Conservation (phyloP, 2,329 filamentous ascomycete species). For the Chaetomium olivaceum region DNA sequence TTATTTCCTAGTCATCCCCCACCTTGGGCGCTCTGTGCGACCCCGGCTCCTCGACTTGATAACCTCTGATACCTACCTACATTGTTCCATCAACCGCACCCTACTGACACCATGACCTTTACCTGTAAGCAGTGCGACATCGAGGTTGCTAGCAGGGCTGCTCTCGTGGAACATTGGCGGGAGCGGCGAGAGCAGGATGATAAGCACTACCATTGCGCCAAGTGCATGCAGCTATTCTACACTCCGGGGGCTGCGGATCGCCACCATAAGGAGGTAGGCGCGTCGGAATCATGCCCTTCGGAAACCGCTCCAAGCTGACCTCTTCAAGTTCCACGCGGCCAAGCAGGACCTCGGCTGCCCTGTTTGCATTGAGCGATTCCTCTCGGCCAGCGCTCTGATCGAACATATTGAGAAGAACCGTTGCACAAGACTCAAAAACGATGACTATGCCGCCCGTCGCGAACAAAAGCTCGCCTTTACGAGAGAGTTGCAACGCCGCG, state of each 20-base stretch:
- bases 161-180: slow-evolving; percentile 20
- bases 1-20: background rate
- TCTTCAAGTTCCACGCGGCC: slow-evolving; percentile 18
- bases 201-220: slow-evolving; percentile 21
- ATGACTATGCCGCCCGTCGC: slow-evolving; percentile 39
- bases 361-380: slow-evolving; percentile 46
- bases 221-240: slow-evolving; percentile 18
- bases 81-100: background rate
- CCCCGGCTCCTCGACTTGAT: background rate
- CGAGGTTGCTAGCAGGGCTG: slow-evolving; percentile 5
- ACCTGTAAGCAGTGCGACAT: slow-evolving; percentile 13
- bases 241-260: background rate
- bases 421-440: slow-evolving; percentile 42
- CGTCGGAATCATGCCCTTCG: background rate
- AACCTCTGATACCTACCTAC: background rate
- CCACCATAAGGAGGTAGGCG: slow-evolving; percentile 9
- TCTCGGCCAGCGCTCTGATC: slow-evolving; percentile 43
- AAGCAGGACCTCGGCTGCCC: slow-evolving; percentile 46
- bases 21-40: background rate
- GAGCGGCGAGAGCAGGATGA: slow-evolving; percentile 15
- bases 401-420: slow-evolving; percentile 47
- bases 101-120: background rate
- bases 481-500: slow-evolving; percentile 21
- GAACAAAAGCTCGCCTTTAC: slow-evolving; percentile 32
- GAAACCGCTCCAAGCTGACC: background rate